These are phyloP conservation scores for Furcasterigmium furcatum DNA, from an alignment of 2,329 filamentous ascomycete species.

Conservation along the genomic window DNA sequence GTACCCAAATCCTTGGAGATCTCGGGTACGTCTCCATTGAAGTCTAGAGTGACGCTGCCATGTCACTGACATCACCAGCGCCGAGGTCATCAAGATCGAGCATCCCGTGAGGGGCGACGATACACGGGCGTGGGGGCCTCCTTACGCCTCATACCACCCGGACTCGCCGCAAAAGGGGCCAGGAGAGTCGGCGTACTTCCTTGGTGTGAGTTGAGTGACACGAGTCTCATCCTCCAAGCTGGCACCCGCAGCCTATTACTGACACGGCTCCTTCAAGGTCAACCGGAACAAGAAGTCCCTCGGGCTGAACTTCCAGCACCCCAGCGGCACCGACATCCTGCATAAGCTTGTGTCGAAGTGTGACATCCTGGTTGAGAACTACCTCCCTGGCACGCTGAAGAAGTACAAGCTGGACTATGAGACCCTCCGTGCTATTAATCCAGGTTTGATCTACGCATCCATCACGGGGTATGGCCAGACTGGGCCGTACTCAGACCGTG, in stretches of 20 bases:
- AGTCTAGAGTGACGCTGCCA: constrained; percentile 2
- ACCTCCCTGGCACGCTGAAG: constrained; percentile 81
- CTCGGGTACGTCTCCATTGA: constrained; percentile 65
- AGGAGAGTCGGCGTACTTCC: constrained; percentile 92
- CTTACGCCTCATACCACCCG: constrained; percentile 76
- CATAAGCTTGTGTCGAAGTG: constrained; percentile 81
- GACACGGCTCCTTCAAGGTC: constrained; percentile 49
- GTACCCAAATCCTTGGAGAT: constrained; percentile 94
- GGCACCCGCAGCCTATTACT: too few relatives aligned
- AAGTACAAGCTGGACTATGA: constrained; percentile 92
- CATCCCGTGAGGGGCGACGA: constrained; percentile 90
- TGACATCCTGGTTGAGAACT: constrained; percentile 95
- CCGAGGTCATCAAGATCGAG: constrained; percentile 96
- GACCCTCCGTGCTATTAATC: constrained; percentile 77
- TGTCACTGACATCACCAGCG: constrained; percentile 62
- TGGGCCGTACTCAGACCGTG: constrained; percentile 80
- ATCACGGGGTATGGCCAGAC: constrained; percentile 98
- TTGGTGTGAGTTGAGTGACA: constrained; percentile 58
- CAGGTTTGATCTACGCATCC: constrained; percentile 84
- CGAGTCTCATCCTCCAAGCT: background rate
- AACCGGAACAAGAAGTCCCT: constrained; percentile 98
- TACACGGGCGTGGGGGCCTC: constrained; percentile 93
- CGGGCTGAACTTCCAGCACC: constrained; percentile 84
- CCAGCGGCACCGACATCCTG: constrained; percentile 78
- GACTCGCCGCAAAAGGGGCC: constrained; percentile 60